Conservation (phyloP, 805 yeast species). For the Candida krabiensis region DNA sequence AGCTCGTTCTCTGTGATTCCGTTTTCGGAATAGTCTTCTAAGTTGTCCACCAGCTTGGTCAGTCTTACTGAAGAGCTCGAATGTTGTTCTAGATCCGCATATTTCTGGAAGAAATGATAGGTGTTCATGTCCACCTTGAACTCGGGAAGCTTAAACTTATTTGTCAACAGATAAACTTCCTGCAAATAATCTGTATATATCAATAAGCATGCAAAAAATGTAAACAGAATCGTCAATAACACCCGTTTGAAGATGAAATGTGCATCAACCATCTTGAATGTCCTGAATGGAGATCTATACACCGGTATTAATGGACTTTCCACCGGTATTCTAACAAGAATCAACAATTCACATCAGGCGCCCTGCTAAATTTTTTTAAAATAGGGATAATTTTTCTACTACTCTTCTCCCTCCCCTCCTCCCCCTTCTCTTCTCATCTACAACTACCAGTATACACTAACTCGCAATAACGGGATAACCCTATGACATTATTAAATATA, state of each 20-base stretch:
- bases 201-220: constrained; percentile 23
- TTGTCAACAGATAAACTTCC: constrained; percentile 27
- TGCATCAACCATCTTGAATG: constrained; percentile 17
- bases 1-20: constrained; percentile 6
- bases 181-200: constrained; percentile 30
- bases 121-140: constrained; percentile 23
- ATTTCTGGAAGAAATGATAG: constrained; percentile 21
- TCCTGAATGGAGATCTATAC: no score
- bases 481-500: no score
- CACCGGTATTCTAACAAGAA: no score
- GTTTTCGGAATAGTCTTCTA: constrained; percentile 4
- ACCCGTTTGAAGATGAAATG: constrained; percentile 20
- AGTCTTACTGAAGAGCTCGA: constrained; percentile 11
- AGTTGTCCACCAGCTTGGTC: constrained; percentile 8
- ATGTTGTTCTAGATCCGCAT: constrained; percentile 16
- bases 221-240: constrained; percentile 20
- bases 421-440: no score
- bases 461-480: no score
- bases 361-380: no score
- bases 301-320: no score
- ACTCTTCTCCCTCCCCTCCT: no score
- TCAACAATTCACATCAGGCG: no score
- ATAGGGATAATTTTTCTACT: no score
- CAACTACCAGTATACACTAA: no score
- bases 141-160: constrained; percentile 22